phyloP scores from a whole-genome alignment of 148 eudicot genomes.

The Gaultheria prostrata region DNA sequence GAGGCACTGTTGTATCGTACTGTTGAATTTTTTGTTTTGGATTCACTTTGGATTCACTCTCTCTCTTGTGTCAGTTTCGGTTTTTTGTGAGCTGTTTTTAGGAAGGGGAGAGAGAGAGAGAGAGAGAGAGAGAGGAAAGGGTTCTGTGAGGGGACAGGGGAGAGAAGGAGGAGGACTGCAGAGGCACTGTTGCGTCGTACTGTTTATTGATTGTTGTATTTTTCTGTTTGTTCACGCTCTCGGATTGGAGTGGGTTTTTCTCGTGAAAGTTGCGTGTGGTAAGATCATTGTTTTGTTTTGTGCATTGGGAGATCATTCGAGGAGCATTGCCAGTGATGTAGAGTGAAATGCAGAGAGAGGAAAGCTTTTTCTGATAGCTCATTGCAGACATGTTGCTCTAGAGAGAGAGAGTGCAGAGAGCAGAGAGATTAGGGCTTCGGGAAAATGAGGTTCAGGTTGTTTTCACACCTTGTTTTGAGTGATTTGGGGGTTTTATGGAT shows the following conservation, averaged over 20 bases:
- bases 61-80: neutral
- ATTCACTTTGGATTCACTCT: neutral
- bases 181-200: neutral
- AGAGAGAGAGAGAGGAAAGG: neutral
- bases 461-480: neutral
- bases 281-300: neutral
- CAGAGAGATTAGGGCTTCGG: neutral
- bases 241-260: neutral
- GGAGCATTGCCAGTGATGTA: neutral
- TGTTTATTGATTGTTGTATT: neutral
- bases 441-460: neutral
- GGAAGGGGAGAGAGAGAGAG: neutral
- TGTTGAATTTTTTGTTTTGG: too few relatives aligned
- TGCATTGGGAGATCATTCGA: neutral
- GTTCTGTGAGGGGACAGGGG: neutral
- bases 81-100: neutral
- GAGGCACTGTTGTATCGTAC: too few relatives aligned
- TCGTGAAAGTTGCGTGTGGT: neutral
- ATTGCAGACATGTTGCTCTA: neutral
- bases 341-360: neutral
- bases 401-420: neutral
- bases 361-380: neutral
- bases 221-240: conserved; percentile 14
- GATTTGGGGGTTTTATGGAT: neutral
- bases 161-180: neutral